phyloP scores from a whole-genome alignment of 306 rosid species.

The Cucurbita maxima region DNA sequence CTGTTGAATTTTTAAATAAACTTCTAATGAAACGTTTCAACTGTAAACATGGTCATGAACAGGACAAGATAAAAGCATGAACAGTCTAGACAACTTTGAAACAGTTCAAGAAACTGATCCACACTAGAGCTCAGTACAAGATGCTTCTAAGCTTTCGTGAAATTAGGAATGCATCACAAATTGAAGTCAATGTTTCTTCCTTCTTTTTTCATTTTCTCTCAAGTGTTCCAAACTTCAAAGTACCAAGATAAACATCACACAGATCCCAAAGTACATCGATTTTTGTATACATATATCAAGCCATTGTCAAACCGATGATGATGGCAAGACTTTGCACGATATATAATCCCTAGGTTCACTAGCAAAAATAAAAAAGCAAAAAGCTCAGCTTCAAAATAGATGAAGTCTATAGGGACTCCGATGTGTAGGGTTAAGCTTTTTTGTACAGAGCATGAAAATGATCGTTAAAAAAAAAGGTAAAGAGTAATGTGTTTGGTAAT shows the following conservation, averaged over 20 bases:
- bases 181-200: neutral
- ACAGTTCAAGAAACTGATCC: neutral
- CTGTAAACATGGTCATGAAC: neutral
- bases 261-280: slow-evolving; percentile 1
- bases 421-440: slow-evolving; percentile 2
- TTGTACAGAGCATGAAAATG: neutral
- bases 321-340: slow-evolving; percentile 7
- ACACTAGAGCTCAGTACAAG: neutral
- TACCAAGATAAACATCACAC: slow-evolving; percentile 8
- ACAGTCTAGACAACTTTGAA: neutral
- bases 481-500: slow-evolving; percentile 5
- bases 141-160: neutral
- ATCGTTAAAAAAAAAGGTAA: neutral
- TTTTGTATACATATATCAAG: neutral
- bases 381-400: slow-evolving; percentile 1
- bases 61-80: neutral
- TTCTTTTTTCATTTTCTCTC: neutral
- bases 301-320: slow-evolving; percentile 1
- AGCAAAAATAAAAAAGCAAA: slow-evolving; percentile 7
- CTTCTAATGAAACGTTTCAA: neutral
- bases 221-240: neutral
- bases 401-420: neutral
- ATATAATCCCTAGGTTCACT: slow-evolving; percentile 1
- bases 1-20: neutral
- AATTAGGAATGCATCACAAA: neutral